A percentile compares a stretch with the other conserved stretches of the same genome.
phyloP scores from a whole-genome alignment of 73 alveolate species.

The Paraurostyla sp. region DNA sequence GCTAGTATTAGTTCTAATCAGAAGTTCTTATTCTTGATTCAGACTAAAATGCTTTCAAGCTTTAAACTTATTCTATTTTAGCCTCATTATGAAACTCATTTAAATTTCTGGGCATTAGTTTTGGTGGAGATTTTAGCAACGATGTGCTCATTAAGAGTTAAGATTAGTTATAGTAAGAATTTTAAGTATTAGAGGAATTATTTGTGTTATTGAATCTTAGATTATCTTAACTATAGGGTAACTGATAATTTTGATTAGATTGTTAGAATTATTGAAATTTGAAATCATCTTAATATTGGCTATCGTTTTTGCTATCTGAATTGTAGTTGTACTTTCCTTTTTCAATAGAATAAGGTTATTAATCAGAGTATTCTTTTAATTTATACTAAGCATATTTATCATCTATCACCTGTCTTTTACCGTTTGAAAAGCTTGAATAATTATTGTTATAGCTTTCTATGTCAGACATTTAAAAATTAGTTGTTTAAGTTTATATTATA shows the following conservation, averaged over 20 bases:
- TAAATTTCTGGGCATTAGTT: background rate
- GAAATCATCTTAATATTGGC: background rate
- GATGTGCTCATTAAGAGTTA: background rate
- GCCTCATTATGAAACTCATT: background rate
- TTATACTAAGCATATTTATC: no score
- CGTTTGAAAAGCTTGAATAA: constrained; percentile 23
- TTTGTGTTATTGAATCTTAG: background rate
- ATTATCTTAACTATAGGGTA: background rate
- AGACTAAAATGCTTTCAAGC: background rate
- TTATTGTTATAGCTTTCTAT: constrained; percentile 24
- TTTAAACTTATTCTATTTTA: background rate
- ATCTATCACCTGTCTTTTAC: no score
- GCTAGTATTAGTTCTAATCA: background rate
- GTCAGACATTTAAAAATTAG: constrained; percentile 8
- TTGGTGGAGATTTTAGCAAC: background rate
- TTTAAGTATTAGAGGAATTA: background rate
- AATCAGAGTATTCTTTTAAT: no score
- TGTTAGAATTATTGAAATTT: no score
- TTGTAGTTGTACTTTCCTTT: no score
- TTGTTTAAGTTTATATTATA: background rate
- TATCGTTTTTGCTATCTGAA: constrained; percentile 14
- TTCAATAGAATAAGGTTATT: no score
- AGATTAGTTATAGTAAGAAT: background rate
- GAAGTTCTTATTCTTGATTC: background rate
- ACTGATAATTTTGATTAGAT: background rate